Conservation (phyloP, 2,329 filamentous ascomycete genomes). For the Sporothrix curviconia region DNA sequence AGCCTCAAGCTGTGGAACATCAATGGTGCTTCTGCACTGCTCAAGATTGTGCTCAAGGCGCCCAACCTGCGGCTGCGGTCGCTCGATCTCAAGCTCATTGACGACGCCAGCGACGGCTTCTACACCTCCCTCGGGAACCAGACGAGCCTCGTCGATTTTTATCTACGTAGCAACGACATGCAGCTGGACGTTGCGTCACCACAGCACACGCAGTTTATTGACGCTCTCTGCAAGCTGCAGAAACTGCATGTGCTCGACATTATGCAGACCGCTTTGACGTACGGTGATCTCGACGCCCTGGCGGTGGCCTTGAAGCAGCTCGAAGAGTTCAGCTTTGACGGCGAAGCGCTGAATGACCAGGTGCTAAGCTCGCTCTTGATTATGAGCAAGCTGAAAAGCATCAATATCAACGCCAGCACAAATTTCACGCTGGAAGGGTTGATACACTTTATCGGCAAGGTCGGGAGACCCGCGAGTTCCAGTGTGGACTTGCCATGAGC, state of each 20-base stretch:
- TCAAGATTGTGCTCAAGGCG: slow-evolving; percentile 39
- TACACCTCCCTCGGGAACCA: slow-evolving; percentile 47
- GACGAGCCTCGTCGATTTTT: slow-evolving; percentile 33
- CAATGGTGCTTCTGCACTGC: slow-evolving; percentile 44
- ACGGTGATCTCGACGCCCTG: slow-evolving; percentile 43
- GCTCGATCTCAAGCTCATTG: slow-evolving; percentile 42
- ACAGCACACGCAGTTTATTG: slow-evolving; percentile 29
- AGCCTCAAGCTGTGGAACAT: slow-evolving; percentile 46
- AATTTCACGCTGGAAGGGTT: slow-evolving; percentile 48
- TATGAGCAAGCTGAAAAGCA: slow-evolving; percentile 41
- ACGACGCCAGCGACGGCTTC: slow-evolving; percentile 44
- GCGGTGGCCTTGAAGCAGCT: slow-evolving; percentile 39
- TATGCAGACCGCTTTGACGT: slow-evolving; percentile 42
- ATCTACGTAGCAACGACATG: slow-evolving; percentile 19
- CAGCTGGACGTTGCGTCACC: slow-evolving; percentile 22
- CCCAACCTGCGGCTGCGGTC: slow-evolving; percentile 38
- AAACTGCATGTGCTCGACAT: slow-evolving; percentile 49
- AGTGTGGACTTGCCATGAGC: slow-evolving; percentile 27
- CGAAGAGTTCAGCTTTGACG: slow-evolving; percentile 51
- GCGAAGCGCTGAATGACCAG: slow-evolving; percentile 44
- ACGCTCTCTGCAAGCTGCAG: slow-evolving; percentile 42
- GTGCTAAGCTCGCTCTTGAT: slow-evolving; percentile 31
- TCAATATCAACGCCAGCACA: slow-evolving; percentile 50
- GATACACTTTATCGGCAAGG: slow-evolving; percentile 31
- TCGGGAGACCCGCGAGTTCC: slow-evolving; percentile 23